Conservation (phyloP, 2,329 filamentous ascomycete genomes). For the Cucurbitaria berberidis region DNA sequence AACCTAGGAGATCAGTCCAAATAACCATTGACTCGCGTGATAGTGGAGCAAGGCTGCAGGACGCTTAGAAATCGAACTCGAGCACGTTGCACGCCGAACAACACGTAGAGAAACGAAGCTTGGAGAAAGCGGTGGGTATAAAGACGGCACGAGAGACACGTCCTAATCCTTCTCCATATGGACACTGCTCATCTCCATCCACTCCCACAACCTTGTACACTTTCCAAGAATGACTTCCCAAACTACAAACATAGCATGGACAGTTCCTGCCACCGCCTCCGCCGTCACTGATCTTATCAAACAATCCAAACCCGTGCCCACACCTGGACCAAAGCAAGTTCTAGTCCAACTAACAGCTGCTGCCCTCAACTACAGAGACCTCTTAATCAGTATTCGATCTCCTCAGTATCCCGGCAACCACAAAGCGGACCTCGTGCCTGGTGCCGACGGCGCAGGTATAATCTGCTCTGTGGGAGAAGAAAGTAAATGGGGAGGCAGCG, state of each 20-base stretch:
- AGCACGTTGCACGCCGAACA: not conserved
- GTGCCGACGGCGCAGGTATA: slow-evolving; percentile 28
- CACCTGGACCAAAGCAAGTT: slow-evolving; percentile 14
- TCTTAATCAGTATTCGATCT: slow-evolving; percentile 19
- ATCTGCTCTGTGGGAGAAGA: slow-evolving; percentile 26
- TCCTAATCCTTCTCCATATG: too few relatives aligned
- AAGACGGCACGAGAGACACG: too few relatives aligned
- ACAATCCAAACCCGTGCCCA: not conserved
- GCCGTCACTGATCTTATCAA: slow-evolving; percentile 1
- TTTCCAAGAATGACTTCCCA: not conserved
- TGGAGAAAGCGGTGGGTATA: too few relatives aligned
- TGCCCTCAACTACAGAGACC: slow-evolving; percentile 34
- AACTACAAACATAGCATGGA: slow-evolving; percentile 9
- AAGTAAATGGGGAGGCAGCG: slow-evolving; percentile 18
- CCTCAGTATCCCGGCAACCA: slow-evolving; percentile 21
- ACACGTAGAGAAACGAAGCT: not conserved
- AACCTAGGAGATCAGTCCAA: too few relatives aligned
- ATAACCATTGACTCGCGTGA: too few relatives aligned
- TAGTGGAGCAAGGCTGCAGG: not conserved
- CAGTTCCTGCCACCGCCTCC: slow-evolving; percentile 5
- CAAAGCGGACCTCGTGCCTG: slow-evolving; percentile 18
- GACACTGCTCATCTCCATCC: too few relatives aligned
- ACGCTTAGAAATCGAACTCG: not conserved
- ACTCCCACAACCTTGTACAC: too few relatives aligned
- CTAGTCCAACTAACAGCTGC: slow-evolving; percentile 29